Percentiles rank a stretch among this genome's conserved stretches.
Conservation (phyloP, 768 basidiomycete genomes). For the Lactifluus subvellereus region DNA sequence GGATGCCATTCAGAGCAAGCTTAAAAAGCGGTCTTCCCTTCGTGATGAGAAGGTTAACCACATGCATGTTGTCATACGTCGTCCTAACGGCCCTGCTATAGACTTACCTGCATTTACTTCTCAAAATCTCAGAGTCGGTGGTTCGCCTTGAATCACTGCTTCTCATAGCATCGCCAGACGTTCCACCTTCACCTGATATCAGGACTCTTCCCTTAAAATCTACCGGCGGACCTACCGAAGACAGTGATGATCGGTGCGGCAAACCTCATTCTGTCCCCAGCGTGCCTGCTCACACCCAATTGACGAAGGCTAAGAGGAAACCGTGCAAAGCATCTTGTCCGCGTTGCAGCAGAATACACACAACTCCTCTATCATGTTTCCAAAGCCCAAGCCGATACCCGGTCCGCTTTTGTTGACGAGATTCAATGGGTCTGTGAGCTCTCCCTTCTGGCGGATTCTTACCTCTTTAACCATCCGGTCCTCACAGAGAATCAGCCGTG, state of each 20-base stretch:
- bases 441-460: conserved; percentile 20
- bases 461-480: conserved; percentile 15
- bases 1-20: conserved; percentile 68
- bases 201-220: conserved; percentile 31
- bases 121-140: conserved; percentile 90
- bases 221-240: conserved; percentile 32
- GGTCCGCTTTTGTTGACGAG: conserved; percentile 74
- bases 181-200: conserved; percentile 33
- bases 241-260: conserved; percentile 42
- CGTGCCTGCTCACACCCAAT: not conserved
- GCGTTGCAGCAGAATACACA: conserved; percentile 87
- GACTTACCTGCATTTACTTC: conserved; percentile 79
- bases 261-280: conserved; percentile 25
- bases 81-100: conserved; percentile 29
- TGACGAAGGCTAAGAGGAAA: conserved; percentile 48
- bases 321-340: conserved; percentile 71
- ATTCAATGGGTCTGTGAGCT: conserved; percentile 69
- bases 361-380: conserved; percentile 86
- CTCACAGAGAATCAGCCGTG: conserved; percentile 70
- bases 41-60: conserved; percentile 76
- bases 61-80: conserved; percentile 3
- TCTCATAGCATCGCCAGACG: conserved; percentile 53
- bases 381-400: conserved; percentile 65
- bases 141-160: conserved; percentile 83
- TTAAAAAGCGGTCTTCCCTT: conserved; percentile 65